phyloP scores from a whole-genome alignment of 2,329 filamentous ascomycete genomes.

The Zymoseptoria crescenta region DNA sequence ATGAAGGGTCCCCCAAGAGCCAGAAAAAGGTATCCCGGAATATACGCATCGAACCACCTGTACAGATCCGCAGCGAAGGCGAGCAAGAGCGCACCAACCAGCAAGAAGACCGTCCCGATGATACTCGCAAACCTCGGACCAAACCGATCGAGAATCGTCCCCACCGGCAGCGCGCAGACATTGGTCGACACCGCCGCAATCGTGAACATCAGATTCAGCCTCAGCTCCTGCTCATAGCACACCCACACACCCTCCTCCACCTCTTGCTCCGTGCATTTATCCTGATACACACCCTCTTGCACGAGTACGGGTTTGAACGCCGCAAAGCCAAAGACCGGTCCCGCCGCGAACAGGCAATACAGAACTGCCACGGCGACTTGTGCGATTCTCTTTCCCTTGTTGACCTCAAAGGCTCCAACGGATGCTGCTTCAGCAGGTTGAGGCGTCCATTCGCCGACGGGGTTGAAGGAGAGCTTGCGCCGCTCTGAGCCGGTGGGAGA shows the following conservation, averaged over 20 bases:
- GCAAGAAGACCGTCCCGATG: constrained; percentile 60
- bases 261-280: constrained; percentile 52
- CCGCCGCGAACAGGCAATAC: constrained; percentile 70
- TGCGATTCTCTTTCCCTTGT: constrained; percentile 47
- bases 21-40: constrained; percentile 43
- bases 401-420: constrained; percentile 48
- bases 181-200: constrained; percentile 82
- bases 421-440: constrained; percentile 33
- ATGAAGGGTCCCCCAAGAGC: constrained; percentile 44
- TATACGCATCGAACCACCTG: constrained; percentile 58
- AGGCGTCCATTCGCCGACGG: constrained; percentile 39
- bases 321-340: constrained; percentile 76
- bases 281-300: constrained; percentile 60
- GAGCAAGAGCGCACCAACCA: constrained; percentile 63
- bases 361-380: constrained; percentile 63
- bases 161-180: constrained; percentile 75
- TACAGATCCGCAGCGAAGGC: constrained; percentile 53
- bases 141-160: constrained; percentile 73
- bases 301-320: constrained; percentile 77
- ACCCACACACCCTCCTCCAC: constrained; percentile 42
- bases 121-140: constrained; percentile 71
- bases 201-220: constrained; percentile 87
- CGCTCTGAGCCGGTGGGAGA: constrained; percentile 33
- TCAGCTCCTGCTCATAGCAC: constrained; percentile 52
- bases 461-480: constrained; percentile 44